Conservation (phyloP, 169 alveolate species). For the Eimeria maxima region DNA sequence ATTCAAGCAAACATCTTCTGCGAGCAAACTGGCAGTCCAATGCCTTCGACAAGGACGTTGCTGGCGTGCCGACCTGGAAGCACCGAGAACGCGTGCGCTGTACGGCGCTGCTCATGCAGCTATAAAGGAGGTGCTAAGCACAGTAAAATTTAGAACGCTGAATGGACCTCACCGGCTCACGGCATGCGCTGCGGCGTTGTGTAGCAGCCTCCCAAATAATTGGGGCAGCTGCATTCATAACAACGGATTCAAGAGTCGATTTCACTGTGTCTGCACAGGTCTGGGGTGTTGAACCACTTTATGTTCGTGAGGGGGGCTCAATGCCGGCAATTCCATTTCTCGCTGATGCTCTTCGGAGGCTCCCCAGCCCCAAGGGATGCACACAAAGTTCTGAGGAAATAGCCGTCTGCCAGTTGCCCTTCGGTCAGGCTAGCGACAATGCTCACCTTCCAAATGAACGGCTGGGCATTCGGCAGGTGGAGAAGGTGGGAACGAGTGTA, state of each 20-base stretch:
- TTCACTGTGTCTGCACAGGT: conserved; percentile 16
- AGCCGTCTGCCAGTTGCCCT: conserved; percentile 80
- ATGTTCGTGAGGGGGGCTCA: conserved; percentile 84
- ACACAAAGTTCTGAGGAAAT: conserved; percentile 31
- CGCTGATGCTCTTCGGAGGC: conserved; percentile 61
- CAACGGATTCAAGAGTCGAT: not conserved
- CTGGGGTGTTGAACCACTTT: conserved; percentile 82
- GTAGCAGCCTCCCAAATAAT: not conserved
- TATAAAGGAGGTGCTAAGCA: conserved; percentile 33
- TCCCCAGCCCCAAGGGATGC: conserved; percentile 3
- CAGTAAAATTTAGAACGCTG: not conserved
- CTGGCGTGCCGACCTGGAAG: conserved; percentile 74
- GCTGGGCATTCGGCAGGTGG: conserved; percentile 74
- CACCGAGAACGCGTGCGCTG: conserved; percentile 70
- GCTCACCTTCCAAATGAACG: conserved; percentile 84
- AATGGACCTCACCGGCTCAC: not conserved
- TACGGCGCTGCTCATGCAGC: conserved; percentile 76
- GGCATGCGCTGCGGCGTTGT: not conserved
- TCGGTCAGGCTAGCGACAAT: conserved; percentile 84
- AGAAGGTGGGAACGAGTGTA: conserved; percentile 37
- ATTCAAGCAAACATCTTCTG: not conserved
- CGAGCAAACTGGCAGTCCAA: conserved; percentile 70
- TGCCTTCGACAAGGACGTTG: conserved; percentile 77
- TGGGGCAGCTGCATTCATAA: not conserved
- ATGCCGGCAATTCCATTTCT: conserved; percentile 81